Percentiles rank a stretch among this genome's conserved stretches.
Conservation (phyloP, 768 basidiomycete genomes). For the Obba rivulosa region DNA sequence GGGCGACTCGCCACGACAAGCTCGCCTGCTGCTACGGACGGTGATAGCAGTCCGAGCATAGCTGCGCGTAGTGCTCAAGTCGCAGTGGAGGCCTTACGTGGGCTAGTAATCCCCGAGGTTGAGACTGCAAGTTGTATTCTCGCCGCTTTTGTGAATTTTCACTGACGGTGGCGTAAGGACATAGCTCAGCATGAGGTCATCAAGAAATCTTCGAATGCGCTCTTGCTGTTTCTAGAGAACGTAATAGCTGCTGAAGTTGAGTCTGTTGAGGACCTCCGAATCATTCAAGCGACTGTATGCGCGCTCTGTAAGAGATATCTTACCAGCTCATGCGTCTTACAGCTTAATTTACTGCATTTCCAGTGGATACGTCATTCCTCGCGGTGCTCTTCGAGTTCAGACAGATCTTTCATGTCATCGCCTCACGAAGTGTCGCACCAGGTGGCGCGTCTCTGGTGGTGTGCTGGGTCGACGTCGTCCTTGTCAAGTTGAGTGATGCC, state of each 20-base stretch:
- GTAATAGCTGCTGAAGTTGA: conserved; percentile 7
- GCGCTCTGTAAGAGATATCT: conserved; percentile 13
- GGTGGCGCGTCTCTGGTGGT: conserved; percentile 30
- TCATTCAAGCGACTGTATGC: conserved; percentile 4
- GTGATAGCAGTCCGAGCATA: too few species aligned
- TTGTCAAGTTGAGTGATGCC: conserved; percentile 46
- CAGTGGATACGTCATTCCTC: conserved; percentile 30
- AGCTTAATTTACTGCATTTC: conserved; percentile 9
- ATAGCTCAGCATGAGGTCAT: conserved; percentile 27
- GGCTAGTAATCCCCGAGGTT: conserved; percentile 11
- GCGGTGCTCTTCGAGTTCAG: conserved; percentile 47
- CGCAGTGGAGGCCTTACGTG: conserved; percentile 5
- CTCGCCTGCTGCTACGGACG: too few species aligned
- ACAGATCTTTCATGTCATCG: conserved; percentile 40
- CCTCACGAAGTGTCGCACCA: conserved; percentile 25
- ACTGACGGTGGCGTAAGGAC: too few species aligned
- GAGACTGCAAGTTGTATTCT: conserved; percentile 2
- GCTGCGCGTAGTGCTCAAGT: neutral
- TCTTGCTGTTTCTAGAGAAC: conserved; percentile 27
- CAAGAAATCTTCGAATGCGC: conserved; percentile 26
- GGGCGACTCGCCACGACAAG: too few species aligned
- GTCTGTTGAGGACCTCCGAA: conserved; percentile 2
- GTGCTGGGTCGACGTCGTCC: conserved; percentile 62
- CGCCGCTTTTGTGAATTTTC: too few species aligned
- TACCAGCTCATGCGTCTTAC: conserved; percentile 7